Conservation (phyloP, 2,329 filamentous ascomycete species). For the Aspergillus novofumigatus region DNA sequence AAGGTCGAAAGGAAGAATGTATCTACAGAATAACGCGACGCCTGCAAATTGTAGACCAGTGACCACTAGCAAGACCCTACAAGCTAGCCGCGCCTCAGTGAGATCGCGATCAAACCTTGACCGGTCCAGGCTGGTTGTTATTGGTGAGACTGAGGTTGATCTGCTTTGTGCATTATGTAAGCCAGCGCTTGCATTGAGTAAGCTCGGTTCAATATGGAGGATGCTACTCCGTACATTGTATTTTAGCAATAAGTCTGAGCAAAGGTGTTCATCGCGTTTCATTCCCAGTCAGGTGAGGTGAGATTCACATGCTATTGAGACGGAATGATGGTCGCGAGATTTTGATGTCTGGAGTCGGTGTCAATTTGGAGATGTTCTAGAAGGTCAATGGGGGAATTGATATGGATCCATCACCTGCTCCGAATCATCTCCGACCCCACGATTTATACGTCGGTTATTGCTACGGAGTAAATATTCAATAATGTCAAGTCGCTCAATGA, state of each 20-base stretch:
- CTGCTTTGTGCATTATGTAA: not conserved
- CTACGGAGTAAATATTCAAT: no score
- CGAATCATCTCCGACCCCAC: constrained; percentile 3
- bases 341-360: not conserved
- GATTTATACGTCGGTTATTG: no score
- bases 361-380: not conserved
- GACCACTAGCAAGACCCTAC: not conserved
- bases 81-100: not conserved
- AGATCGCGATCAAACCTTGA: not conserved
- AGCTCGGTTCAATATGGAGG: not conserved
- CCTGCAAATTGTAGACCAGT: no score
- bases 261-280: not conserved
- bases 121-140: not conserved
- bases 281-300: not conserved
- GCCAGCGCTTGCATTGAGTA: not conserved
- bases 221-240: not conserved
- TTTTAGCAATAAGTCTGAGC: not conserved
- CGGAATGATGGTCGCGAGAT: not conserved
- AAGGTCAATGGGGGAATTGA: not conserved
- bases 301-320: not conserved
- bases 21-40: no score
- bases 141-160: not conserved
- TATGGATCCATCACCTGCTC: not conserved
- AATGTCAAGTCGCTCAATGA: no score
- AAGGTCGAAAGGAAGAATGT: not conserved